These are phyloP conservation scores for Torulaspora maleeae DNA, from an alignment of 805 yeast genomes.

Conservation along the genomic window DNA sequence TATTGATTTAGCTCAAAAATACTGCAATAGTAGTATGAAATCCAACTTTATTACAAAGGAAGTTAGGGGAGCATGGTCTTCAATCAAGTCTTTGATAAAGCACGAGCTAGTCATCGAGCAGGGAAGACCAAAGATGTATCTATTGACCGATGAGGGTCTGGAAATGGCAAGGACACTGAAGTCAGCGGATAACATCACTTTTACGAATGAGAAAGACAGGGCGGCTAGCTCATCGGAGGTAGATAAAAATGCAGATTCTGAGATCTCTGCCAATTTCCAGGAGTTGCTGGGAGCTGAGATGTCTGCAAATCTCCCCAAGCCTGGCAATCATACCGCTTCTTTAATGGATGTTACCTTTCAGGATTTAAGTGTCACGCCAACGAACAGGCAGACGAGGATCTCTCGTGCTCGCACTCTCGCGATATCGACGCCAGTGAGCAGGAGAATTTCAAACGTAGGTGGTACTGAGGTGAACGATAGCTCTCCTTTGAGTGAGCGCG, in stretches of 20 bases:
- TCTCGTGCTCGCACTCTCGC: slow-evolving; percentile 1
- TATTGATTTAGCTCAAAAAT: slow-evolving; percentile 47
- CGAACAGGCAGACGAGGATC: neutral
- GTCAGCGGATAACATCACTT: slow-evolving; percentile 40
- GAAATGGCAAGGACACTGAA: slow-evolving; percentile 56
- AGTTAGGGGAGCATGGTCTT: slow-evolving; percentile 71
- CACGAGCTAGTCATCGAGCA: slow-evolving; percentile 51
- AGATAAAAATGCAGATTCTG: slow-evolving; percentile 12
- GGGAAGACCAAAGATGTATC: slow-evolving; percentile 59
- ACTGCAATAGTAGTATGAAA: slow-evolving; percentile 53
- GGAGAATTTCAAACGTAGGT: neutral
- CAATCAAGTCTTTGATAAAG: slow-evolving; percentile 57
- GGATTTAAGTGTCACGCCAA: slow-evolving; percentile 1
- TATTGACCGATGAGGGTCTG: slow-evolving; percentile 65
- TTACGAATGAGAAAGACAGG: slow-evolving; percentile 22
- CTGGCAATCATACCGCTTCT: slow-evolving; percentile 8
- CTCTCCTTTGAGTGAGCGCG: neutral
- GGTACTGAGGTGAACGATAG: neutral
- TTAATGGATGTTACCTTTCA: slow-evolving; percentile 23
- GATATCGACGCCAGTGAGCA: slow-evolving; percentile 6
- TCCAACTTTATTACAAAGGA: slow-evolving; percentile 57
- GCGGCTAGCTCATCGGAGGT: slow-evolving; percentile 2
- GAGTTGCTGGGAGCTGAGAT: slow-evolving; percentile 11
- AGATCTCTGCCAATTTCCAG: slow-evolving; percentile 23
- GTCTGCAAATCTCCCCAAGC: neutral